A percentile compares a stretch with the other conserved stretches of the same genome.
Evolutionary conservation across 2,329 filamentous ascomycete species (phyloP).

Genomic region (Arthrobotrys musiformis): DNA sequence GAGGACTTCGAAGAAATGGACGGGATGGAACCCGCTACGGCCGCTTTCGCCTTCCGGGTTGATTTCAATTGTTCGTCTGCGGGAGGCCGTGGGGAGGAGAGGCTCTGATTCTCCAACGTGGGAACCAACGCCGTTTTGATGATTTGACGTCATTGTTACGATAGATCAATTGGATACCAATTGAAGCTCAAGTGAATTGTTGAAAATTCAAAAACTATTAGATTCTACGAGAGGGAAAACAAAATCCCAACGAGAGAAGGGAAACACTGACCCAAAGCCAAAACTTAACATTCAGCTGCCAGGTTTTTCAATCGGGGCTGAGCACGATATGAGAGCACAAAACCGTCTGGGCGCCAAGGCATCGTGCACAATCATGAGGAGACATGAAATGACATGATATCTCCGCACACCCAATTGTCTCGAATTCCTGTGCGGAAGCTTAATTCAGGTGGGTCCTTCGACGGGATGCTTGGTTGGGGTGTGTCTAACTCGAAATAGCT

Average conservation of each 20-base stretch:
- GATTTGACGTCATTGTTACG: slow-evolving; percentile 18
- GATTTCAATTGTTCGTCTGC: slow-evolving; percentile 57
- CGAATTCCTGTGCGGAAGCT: background rate
- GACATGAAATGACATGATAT: too few relatives aligned
- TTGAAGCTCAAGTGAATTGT: background rate
- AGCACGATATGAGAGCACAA: background rate
- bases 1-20: slow-evolving; percentile 73
- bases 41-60: slow-evolving; percentile 74
- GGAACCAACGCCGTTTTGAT: slow-evolving; percentile 26
- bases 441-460: background rate
- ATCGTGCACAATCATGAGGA: too few relatives aligned
- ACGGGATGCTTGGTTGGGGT: background rate
- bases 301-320: slow-evolving; percentile 6
- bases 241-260: too few relatives aligned
- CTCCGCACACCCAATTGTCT: background rate
- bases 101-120: slow-evolving; percentile 21
- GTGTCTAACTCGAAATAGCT: background rate
- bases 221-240: background rate
- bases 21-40: slow-evolving; percentile 72
- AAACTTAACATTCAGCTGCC: background rate
- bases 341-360: slow-evolving; percentile 15
- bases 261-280: background rate
- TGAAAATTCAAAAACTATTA: background rate
- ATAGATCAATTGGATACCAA: slow-evolving; percentile 2
- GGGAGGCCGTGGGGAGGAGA: slow-evolving; percentile 4